A percentile compares a stretch with the other conserved stretches of the same genome.
Conservation (phyloP, 192 early-diverging fungal species). For the Rhizophagus clarus region DNA sequence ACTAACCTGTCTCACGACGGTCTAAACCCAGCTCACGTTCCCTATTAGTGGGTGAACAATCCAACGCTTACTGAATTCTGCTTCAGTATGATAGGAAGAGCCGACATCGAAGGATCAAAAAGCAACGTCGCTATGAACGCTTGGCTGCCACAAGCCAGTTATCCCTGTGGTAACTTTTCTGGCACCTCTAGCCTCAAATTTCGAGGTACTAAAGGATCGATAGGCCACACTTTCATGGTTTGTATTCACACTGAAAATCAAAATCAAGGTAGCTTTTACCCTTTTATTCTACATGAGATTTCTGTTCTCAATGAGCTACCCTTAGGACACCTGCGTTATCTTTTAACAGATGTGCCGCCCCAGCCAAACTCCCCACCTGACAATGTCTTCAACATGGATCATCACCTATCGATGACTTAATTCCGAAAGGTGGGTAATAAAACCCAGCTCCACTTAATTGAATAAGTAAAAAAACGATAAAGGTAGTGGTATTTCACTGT, state of each 20-base stretch:
- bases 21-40: conserved; percentile 94
- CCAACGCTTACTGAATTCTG: conserved; percentile 84
- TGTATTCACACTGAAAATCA: conserved; percentile 54
- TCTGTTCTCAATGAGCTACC: conserved; percentile 77
- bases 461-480: too few relatives aligned
- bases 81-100: conserved; percentile 86
- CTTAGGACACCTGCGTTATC: conserved; percentile 80
- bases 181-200: conserved; percentile 75
- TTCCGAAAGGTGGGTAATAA: too few relatives aligned
- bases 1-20: conserved; percentile 96
- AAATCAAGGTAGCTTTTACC: conserved; percentile 76
- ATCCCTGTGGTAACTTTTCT: conserved; percentile 87
- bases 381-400: conserved; percentile 69
- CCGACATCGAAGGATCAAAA: conserved; percentile 88
- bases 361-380: conserved; percentile 78
- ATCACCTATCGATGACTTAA: background rate
- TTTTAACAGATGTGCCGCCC: conserved; percentile 80
- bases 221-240: conserved; percentile 32
- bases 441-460: too few relatives aligned
- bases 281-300: conserved; percentile 78
- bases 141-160: conserved; percentile 77
- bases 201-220: conserved; percentile 56
- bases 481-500: too few relatives aligned
- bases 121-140: conserved; percentile 84
- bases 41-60: conserved; percentile 90